Percentiles rank a stretch among this genome's conserved stretches.
Conservation (phyloP, 495 filamentous ascomycete species). For the Lasiosphaeriaceae sp. region DNA sequence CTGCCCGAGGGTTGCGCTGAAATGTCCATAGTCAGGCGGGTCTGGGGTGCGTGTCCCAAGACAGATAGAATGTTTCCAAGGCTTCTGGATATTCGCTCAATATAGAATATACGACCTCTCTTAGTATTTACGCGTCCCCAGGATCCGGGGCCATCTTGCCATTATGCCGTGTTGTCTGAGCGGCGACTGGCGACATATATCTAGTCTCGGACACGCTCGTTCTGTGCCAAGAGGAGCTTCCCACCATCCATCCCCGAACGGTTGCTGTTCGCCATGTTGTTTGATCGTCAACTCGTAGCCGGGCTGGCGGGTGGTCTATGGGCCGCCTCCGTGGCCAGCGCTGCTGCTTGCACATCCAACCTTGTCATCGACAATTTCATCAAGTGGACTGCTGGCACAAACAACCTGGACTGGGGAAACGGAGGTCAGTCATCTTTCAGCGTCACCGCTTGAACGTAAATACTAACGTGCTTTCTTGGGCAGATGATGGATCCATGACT, state of each 20-base stretch:
- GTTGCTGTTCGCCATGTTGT: constrained; percentile 18
- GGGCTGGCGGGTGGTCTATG: constrained; percentile 24
- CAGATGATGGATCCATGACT: constrained; percentile 55
- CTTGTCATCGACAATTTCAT: constrained; percentile 57
- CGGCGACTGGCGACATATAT: constrained; percentile 11
- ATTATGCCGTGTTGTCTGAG: background rate
- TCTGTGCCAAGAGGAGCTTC: background rate
- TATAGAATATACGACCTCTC: constrained; percentile 17
- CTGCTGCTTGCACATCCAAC: constrained; percentile 41
- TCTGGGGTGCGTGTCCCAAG: constrained; percentile 9
- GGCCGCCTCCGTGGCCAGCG: constrained; percentile 6
- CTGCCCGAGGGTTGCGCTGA: background rate
- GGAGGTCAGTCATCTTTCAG: constrained; percentile 28
- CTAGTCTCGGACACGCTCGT: constrained; percentile 6
- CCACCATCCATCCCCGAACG: background rate
- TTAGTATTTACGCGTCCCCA: constrained; percentile 5
- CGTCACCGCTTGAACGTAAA: background rate
- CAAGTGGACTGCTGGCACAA: constrained; percentile 46
- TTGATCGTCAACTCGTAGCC: constrained; percentile 19
- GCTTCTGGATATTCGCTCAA: constrained; percentile 13
- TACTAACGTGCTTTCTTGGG: constrained; percentile 4
- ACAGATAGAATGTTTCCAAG: background rate
- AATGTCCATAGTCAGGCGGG: constrained; percentile 2
- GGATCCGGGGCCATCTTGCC: constrained; percentile 8
- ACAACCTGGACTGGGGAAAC: constrained; percentile 46